These are phyloP conservation scores for Ajuga reptans DNA, from an alignment of 305 asterid genomes.

Conservation along the genomic window DNA sequence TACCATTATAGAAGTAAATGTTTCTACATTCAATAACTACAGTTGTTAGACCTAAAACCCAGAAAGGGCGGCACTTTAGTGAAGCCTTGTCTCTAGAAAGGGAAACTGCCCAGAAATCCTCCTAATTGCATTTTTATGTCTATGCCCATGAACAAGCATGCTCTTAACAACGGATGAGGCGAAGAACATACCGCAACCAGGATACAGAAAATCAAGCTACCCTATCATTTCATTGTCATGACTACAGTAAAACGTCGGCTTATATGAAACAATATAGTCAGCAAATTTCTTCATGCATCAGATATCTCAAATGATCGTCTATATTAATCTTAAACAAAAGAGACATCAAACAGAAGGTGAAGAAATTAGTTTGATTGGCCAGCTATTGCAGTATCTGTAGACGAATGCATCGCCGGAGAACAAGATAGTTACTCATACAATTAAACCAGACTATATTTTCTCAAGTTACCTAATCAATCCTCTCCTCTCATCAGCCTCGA, in stretches of 20 bases:
- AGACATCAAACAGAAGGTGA: neutral
- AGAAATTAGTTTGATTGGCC: neutral
- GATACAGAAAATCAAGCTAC: neutral
- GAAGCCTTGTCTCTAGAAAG: slow-evolving; percentile 11
- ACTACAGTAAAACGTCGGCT: neutral
- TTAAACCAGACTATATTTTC: slow-evolving; percentile 14
- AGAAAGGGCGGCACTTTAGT: neutral
- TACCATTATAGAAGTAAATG: neutral
- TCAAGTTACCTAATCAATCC: slow-evolving; percentile 65
- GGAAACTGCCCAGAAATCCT: slow-evolving; percentile 3
- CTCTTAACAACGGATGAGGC: neutral
- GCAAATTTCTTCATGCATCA: neutral
- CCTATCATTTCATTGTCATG: neutral
- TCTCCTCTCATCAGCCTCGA: slow-evolving; percentile 53
- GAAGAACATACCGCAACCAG: neutral
- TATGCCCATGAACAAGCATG: slow-evolving; percentile 3
- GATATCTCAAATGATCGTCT: neutral
- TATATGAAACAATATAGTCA: neutral
- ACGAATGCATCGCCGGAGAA: neutral
- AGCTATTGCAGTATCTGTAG: neutral
- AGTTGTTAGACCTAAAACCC: neutral
- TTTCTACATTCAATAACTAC: neutral
- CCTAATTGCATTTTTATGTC: neutral
- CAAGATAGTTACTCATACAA: neutral
- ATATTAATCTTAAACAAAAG: neutral